These are phyloP conservation scores for Houttuynia cordata DNA, from an alignment of 164 flowering plant species.

Conservation along the genomic window DNA sequence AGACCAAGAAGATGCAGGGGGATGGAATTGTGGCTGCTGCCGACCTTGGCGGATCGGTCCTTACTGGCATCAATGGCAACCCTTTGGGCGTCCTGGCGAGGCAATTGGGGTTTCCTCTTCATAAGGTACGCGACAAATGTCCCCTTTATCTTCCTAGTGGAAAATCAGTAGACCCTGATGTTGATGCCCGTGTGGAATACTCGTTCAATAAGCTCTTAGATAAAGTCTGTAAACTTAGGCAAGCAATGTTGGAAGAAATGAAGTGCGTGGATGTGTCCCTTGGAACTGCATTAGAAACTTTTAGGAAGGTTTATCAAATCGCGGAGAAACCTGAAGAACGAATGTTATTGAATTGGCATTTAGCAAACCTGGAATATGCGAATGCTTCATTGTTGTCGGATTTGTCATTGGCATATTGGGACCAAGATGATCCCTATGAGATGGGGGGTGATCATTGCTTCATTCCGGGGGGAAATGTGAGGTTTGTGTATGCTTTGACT, in stretches of 20 bases:
- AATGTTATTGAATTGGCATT: slow-evolving; percentile 93
- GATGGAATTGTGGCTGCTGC: slow-evolving; percentile 64
- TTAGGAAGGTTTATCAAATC: slow-evolving; percentile 51
- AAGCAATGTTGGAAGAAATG: slow-evolving; percentile 71
- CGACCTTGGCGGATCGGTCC: slow-evolving; percentile 89
- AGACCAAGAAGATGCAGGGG: slow-evolving; percentile 58
- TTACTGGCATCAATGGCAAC: slow-evolving; percentile 97
- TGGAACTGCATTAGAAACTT: slow-evolving; percentile 80
- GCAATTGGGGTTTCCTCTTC: slow-evolving; percentile 78
- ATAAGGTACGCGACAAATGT: slow-evolving; percentile 94
- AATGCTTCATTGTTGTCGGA: slow-evolving; percentile 76
- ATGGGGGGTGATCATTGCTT: slow-evolving; percentile 99
- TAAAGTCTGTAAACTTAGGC: slow-evolving; percentile 88
- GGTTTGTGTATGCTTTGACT: slow-evolving; percentile 66
- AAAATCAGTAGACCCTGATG: slow-evolving; percentile 51
- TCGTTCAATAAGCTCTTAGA: slow-evolving; percentile 76
- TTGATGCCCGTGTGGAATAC: slow-evolving; percentile 71
- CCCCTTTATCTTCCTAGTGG: slow-evolving; percentile 91
- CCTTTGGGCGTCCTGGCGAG: slow-evolving; percentile 90
- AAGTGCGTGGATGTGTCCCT: slow-evolving; percentile 67
- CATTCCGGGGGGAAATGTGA: slow-evolving; percentile 90
- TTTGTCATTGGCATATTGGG: slow-evolving; percentile 93
- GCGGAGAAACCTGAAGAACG: slow-evolving; percentile 64
- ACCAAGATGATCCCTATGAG: slow-evolving; percentile 97
- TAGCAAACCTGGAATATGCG: slow-evolving; percentile 92